These are phyloP conservation scores for Macrolepiota dolichaula DNA, from an alignment of 768 basidiomycete genomes.

Conservation along the genomic window DNA sequence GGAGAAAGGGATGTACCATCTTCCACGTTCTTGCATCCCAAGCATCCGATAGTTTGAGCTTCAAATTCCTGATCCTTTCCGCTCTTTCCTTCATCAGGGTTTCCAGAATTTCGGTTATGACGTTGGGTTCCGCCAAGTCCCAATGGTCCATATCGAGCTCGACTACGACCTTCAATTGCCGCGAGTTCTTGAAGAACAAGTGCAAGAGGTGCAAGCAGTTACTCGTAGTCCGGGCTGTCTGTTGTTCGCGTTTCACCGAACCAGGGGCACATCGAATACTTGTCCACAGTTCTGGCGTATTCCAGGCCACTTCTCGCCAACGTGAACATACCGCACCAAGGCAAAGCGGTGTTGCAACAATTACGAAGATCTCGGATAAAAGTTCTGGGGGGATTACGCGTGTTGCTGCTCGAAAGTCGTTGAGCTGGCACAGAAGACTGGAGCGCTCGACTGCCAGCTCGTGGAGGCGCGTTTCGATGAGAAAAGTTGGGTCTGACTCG, in stretches of 20 bases:
- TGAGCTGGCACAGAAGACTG: background rate
- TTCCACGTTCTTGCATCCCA: background rate
- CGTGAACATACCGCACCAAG: background rate
- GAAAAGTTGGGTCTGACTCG: background rate
- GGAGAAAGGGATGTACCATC: background rate
- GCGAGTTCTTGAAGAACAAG: background rate
- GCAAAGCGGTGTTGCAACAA: background rate
- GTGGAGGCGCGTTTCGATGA: background rate
- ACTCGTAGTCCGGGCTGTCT: background rate
- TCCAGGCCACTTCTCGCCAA: background rate
- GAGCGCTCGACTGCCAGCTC: background rate
- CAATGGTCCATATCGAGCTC: background rate
- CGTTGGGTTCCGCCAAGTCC: background rate
- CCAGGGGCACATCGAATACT: background rate
- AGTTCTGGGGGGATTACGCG: background rate
- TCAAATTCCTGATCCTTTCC: background rate
- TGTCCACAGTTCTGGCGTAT: background rate
- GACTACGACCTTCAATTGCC: background rate
- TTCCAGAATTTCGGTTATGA: background rate
- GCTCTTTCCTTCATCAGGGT: background rate
- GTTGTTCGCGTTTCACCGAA: background rate
- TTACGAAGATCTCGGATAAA: background rate
- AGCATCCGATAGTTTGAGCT: background rate
- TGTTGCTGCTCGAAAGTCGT: background rate
- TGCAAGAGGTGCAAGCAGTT: background rate